phyloP scores from a whole-genome alignment of 768 basidiomycete genomes.

The Punctularia strigosozonata region DNA sequence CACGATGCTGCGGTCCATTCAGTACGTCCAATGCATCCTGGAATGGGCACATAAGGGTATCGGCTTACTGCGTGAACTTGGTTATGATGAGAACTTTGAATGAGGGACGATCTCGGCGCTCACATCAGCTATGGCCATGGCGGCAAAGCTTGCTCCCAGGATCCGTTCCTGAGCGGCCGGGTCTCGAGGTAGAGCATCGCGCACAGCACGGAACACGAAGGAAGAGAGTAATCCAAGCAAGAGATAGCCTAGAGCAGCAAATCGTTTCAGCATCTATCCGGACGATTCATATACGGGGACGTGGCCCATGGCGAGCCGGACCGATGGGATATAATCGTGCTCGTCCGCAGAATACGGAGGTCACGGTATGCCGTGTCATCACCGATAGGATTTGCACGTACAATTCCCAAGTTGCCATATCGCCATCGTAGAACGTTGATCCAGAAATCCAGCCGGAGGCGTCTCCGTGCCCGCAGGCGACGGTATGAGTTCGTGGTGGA shows the following conservation, averaged over 20 bases:
- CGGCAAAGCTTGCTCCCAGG: constrained; percentile 47
- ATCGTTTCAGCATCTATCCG: background rate
- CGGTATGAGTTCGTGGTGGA: constrained; percentile 55
- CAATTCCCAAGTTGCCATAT: constrained; percentile 63
- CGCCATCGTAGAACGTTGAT: constrained; percentile 44
- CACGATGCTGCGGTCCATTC: constrained; percentile 45
- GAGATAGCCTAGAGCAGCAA: constrained; percentile 37
- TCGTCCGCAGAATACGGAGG: background rate
- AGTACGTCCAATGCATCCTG: too few species aligned
- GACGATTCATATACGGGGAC: background rate
- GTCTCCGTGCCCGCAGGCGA: constrained; percentile 20
- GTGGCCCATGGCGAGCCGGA: too few species aligned
- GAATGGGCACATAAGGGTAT: too few species aligned
- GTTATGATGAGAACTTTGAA: constrained; percentile 14
- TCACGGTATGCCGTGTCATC: background rate
- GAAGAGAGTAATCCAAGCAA: constrained; percentile 54
- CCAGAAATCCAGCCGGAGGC: constrained; percentile 20
- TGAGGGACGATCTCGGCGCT: too few species aligned
- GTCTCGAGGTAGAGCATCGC: constrained; percentile 45
- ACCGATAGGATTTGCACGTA: constrained; percentile 16
- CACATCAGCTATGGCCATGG: constrained; percentile 63
- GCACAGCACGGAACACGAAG: constrained; percentile 53
- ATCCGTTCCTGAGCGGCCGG: constrained; percentile 57
- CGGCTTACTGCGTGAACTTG: constrained; percentile 3
- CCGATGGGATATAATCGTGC: too few species aligned